Base-by-base conservation (phyloP, 257 asterid species). In the Echium plantagineum region DNA sequence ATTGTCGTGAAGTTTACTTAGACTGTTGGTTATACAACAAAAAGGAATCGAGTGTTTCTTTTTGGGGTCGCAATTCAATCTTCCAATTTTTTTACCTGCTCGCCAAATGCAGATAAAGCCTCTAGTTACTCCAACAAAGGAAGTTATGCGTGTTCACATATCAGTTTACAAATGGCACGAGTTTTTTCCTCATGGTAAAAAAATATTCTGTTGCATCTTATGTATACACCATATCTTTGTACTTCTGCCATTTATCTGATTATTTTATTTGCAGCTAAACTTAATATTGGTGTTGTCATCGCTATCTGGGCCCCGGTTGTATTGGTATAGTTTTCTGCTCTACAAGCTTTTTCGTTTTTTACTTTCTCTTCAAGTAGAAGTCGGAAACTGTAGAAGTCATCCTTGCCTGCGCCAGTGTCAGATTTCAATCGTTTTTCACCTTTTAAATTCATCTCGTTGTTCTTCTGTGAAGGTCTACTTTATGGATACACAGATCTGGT, bases 401-500 rank as follows among this genome's bases (percentile, higher is more conserved):
- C 20, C 59, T 67, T 30, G 55, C 31, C 28, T 31, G 63, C 30
- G 57, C 17, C 24, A 9, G n/a, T 20, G n/a, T 65, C 35, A 53
- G 52, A 46, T 42, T 66, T 38, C 62, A 62, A 51, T 49, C 32
- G n/a, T 48, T 35, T 60, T 64, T 63, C 57, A 22, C 61, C 60
- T 63, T 30, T 35, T 61, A 15, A 48, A 63, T 63, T 21, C 65
- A 21, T 52, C 21, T 58, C 49, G 12, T 69, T 60, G 61, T 18
- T 55, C 38, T 57, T 61, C 55, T 31, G 49, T 61, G 55, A 58
- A 93, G 98, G 98, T 93, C 61, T 93, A 93, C 83, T 89, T 93
- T 81, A 93, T 93, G 98, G 98, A 93, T 75, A 49, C 94, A 62
- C 98, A 93, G 77, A 93, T 93, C 49, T 93, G 98, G 98, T 93